Evolutionary conservation across 306 rosid genomes (phyloP), one percentile per base, ranked within the genome.

Genomic region (Pyrus communis): DNA sequence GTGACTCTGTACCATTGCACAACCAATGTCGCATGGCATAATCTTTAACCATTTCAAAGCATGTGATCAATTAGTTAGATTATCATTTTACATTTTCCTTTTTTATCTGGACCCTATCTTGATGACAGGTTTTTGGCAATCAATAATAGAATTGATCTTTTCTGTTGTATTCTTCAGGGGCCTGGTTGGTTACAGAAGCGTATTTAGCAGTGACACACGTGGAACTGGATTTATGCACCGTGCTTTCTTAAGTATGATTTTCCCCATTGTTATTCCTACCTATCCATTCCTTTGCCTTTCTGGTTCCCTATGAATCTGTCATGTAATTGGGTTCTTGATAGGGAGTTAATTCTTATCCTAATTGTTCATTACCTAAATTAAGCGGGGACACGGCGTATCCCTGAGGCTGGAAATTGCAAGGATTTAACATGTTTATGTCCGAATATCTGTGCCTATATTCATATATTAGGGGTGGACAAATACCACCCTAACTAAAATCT

Each of bases 211-310:
- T n/a, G 97, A 91, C 80, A 93, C 98, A 38, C 99, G 99, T 71
- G 99, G 99, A 88, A 89, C 96, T 84, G 99, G 99, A 73, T 95
- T 95, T 79, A 95, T 95, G 97, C 99, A 95, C 81, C 97, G 97
- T 77, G 97, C 99, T 79, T 95, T 95, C 89, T 80, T 80, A 60
- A 80, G 99, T 95, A 95, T 70, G 87, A n/a, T 62, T 40, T 78
- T 43, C 60, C 40, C 40, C 30, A 12, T 38, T 60, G 13, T 55
- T 40, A 9, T 28, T 18, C 54, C 52, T 21, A 23, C 6, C 17
- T 31, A 46, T n/a, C n/a, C 19, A 11, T 66, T 28, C 55, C 14
- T 35, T 52, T 30, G 11, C 60, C 23, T 11, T 46, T 45, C 19
- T 25, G 43, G 64, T 68, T 45, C 63, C 22, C 69, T 13, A 21